Evolutionary conservation across 371 early-diverging fungal species (phyloP).

Genomic region (Apophysomyces elegans): DNA sequence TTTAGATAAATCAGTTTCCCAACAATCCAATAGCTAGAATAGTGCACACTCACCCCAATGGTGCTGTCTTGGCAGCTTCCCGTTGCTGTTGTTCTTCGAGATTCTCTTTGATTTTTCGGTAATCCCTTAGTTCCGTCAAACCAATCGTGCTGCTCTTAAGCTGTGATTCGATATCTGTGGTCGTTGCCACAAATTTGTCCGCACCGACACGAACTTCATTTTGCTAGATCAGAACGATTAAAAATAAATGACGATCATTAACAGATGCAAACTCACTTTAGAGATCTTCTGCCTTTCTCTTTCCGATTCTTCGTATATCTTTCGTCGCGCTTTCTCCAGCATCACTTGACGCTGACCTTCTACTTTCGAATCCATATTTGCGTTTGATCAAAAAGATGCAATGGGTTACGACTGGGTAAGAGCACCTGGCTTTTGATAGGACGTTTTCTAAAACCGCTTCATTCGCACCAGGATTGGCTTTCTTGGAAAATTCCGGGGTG

Average conservation of each 20-base stretch:
- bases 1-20: slow-evolving; percentile 9
- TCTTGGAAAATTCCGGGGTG: too few species aligned
- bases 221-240: slow-evolving; percentile 44
- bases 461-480: too few species aligned
- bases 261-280: slow-evolving; percentile 52
- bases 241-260: background rate
- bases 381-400: slow-evolving; percentile 11
- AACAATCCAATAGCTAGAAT: background rate
- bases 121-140: slow-evolving; percentile 87
- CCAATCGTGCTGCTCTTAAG: slow-evolving; percentile 90
- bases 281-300: slow-evolving; percentile 78
- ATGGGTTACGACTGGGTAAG: background rate
- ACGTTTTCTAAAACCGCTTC: too few species aligned
- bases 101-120: slow-evolving; percentile 81
- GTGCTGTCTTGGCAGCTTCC: slow-evolving; percentile 73
- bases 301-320: slow-evolving; percentile 76
- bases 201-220: slow-evolving; percentile 75
- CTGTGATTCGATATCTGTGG: slow-evolving; percentile 78
- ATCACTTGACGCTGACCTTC: slow-evolving; percentile 73
- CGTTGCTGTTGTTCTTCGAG: slow-evolving; percentile 81
- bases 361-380: slow-evolving; percentile 54
- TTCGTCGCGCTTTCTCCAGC: slow-evolving; percentile 77
- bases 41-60: slow-evolving; percentile 32
- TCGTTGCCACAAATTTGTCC: slow-evolving; percentile 84
- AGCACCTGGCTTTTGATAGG: too few species aligned